Base-by-base conservation (phyloP, 345 rosid genomes). In the Citrus trifoliata region DNA sequence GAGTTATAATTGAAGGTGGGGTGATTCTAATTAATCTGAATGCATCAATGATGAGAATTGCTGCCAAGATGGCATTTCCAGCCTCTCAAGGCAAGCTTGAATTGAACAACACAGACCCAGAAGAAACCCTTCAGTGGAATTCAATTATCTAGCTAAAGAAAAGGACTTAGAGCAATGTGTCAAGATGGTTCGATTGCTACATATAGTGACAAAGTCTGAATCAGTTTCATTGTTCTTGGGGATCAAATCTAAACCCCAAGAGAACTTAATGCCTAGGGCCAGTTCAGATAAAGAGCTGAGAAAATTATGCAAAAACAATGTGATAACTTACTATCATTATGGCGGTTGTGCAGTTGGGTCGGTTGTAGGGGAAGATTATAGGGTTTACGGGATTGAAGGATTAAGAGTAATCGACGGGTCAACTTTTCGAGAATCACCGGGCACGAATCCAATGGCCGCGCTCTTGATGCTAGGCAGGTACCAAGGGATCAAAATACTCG, bases 381-480 rank as follows among this genome's bases (percentile, higher is more conserved):
- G 80, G 63, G 92, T 90, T n/a, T 67, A 79, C 28, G 90, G 94
- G n/a, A 81, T 82, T 5, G 72, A 85, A 66, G 79, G 91, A 2
- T 70, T 91, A 78, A 89, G 96, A 81, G 93, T 93, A 0, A 74
- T 92, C 5, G 97, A 95, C 75, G 93, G 95, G 5, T 93, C 95
- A 58, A 95, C 96, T 19, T 88, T 91, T 59, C 68, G 76, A 65
- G 93, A 87, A 71, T 93, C 96, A 24, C 98, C 96, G 1, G 97
- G 97, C 19, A 90, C 96, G 27, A 93, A 91, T 65, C 97, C 98
- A 24, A 90, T 89, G 97, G 95, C 95, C 1, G 90, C 96, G 2
- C 80, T 88, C 5, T 24, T 91, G 75, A 93, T 93, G 95, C 82
- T 91, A 32, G 98, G 98, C 32, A 86, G 97, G 68, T 94, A 91